Conservation (phyloP, 1,284 basidiomycete genomes). For the Singerocomus inundabilis region DNA sequence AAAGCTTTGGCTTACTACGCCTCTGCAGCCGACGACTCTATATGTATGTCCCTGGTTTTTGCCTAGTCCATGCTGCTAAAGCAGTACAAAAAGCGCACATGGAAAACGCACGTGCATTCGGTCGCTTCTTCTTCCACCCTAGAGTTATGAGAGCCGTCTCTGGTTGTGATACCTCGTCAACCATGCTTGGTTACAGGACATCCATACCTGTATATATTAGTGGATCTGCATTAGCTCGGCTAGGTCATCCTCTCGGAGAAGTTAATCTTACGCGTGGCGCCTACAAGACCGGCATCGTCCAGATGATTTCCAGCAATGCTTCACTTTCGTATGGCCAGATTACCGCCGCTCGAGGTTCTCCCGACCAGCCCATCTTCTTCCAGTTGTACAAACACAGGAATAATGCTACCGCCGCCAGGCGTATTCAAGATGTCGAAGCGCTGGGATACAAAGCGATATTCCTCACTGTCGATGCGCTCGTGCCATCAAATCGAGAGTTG, state of each 20-base stretch:
- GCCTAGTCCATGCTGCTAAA: conserved; percentile 4
- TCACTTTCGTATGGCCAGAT: conserved; percentile 77
- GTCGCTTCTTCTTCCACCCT: conserved; percentile 79
- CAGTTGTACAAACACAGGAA: conserved; percentile 85
- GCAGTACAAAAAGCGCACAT: conserved; percentile 42
- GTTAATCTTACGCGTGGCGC: conserved; percentile 80
- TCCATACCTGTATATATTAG: conserved; percentile 82
- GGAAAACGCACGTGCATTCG: conserved; percentile 75
- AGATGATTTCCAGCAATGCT: conserved; percentile 88
- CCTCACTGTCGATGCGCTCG: conserved; percentile 87
- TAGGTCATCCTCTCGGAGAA: conserved; percentile 87
- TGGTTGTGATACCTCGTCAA: conserved; percentile 71
- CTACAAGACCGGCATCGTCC: conserved; percentile 71
- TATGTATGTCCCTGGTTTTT: conserved; percentile 50
- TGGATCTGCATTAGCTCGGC: conserved; percentile 84
- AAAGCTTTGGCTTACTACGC: conserved; percentile 82
- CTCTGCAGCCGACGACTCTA: conserved; percentile 80
- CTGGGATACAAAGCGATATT: conserved; percentile 85
- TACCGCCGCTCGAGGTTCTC: conserved; percentile 51
- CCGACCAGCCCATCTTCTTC: conserved; percentile 77
- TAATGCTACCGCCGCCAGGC: conserved; percentile 65
- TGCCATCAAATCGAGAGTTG: conserved; percentile 82
- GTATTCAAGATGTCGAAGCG: conserved; percentile 68
- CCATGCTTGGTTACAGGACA: conserved; percentile 73
- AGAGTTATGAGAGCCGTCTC: conserved; percentile 75